phyloP scores from a whole-genome alignment of 331 rosid species.

The Arachis monticola region DNA sequence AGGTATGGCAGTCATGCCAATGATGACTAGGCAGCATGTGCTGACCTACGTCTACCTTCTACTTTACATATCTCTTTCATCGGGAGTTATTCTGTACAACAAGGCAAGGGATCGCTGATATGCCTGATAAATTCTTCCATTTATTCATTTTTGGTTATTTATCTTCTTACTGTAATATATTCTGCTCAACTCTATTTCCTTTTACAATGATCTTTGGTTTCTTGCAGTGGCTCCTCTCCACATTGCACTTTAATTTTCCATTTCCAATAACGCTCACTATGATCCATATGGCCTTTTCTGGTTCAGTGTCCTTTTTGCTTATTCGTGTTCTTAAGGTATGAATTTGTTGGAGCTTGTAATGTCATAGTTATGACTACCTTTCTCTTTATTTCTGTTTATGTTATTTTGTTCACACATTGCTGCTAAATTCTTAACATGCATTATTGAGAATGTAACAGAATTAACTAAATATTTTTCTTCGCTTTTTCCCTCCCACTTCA shows the following conservation, averaged over 20 bases:
- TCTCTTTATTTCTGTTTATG: background rate
- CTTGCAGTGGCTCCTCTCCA: slow-evolving; percentile 92
- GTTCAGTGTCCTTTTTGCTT: slow-evolving; percentile 73
- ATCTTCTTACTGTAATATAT: background rate
- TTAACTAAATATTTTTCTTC: slow-evolving; percentile 10
- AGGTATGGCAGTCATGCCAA: slow-evolving; percentile 19
- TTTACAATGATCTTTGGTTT: slow-evolving; percentile 12
- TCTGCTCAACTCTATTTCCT: slow-evolving; percentile 23
- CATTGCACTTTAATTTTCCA: slow-evolving; percentile 82
- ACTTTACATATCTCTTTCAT: slow-evolving; percentile 55
- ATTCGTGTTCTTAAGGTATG: slow-evolving; percentile 85
- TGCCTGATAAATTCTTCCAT: background rate
- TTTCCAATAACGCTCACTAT: slow-evolving; percentile 88
- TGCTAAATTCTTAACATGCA: slow-evolving; percentile 18
- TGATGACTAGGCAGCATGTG: slow-evolving; percentile 50
- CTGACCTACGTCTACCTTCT: slow-evolving; percentile 58
- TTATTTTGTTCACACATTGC: slow-evolving; percentile 31
- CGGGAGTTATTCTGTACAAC: slow-evolving; percentile 61
- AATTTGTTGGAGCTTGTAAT: slow-evolving; percentile 32
- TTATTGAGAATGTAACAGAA: slow-evolving; percentile 16
- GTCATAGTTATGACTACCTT: slow-evolving; percentile 19
- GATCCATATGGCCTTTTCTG: slow-evolving; percentile 97
- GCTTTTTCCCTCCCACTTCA: slow-evolving; percentile 1
- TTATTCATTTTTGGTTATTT: slow-evolving; percentile 10
- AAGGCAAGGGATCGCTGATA: slow-evolving; percentile 37